phyloP scores from a whole-genome alignment of 2,329 filamentous ascomycete species.

The Scedosporium dehoogii region DNA sequence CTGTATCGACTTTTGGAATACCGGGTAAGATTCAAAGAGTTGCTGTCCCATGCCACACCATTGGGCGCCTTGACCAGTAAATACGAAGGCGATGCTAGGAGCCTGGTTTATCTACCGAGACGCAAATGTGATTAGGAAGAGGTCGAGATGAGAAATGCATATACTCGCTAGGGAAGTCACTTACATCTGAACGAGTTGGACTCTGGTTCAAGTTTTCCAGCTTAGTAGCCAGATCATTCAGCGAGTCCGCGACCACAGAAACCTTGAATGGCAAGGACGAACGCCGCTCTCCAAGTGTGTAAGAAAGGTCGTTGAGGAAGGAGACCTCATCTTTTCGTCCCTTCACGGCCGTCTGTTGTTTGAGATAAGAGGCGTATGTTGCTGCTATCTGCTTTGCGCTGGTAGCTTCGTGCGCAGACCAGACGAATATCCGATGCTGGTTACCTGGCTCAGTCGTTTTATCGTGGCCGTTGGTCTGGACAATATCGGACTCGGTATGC shows the following conservation, averaged over 20 bases:
- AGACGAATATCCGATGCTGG: not conserved
- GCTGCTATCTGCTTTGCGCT: not conserved
- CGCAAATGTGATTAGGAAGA: not conserved
- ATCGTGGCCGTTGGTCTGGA: not conserved
- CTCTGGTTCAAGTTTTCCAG: not conserved
- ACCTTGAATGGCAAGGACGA: not conserved
- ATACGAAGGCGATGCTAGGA: not conserved
- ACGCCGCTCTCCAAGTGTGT: not conserved
- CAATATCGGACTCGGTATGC: not conserved
- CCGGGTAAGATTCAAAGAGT: slow-evolving; percentile 6
- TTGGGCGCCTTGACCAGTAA: slow-evolving; percentile 5
- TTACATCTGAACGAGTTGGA: not conserved
- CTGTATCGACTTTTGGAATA: slow-evolving; percentile 14
- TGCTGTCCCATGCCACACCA: slow-evolving; percentile 1
- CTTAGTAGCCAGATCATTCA: not conserved
- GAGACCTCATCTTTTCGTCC: not conserved
- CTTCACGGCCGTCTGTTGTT: not conserved
- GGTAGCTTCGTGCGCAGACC: not conserved
- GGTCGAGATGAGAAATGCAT: not conserved
- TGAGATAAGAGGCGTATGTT: not conserved
- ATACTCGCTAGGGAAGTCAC: no score
- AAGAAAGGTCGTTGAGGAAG: not conserved
- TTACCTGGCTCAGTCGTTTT: not conserved
- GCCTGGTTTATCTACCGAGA: not conserved
- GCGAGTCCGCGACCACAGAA: not conserved